These are phyloP conservation scores for Bryum argenteum DNA, from an alignment of 225 moss, liverwort and hornwort species.

Conservation along the genomic window DNA sequence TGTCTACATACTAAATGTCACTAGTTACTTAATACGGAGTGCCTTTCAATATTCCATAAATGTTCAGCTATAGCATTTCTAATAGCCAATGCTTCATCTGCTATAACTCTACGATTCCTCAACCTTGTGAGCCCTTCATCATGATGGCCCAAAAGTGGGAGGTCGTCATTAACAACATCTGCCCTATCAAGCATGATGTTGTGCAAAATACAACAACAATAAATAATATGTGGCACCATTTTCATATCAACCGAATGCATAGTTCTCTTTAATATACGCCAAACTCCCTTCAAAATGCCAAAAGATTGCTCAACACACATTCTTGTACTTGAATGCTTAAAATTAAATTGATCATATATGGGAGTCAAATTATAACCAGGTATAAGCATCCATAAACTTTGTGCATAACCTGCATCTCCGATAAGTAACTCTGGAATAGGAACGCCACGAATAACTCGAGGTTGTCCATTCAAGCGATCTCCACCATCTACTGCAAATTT, in stretches of 20 bases:
- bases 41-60: no score
- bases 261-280: neutral
- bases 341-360: slow-evolving; percentile 3
- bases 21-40: no score
- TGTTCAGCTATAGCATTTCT: no score
- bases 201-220: neutral
- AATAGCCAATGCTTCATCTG: no score
- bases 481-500: no score
- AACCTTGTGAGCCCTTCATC: no score
- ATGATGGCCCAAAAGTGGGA: no score
- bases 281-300: neutral
- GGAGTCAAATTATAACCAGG: neutral
- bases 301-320: no score
- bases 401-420: no score
- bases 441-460: neutral
- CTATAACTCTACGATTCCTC: no score
- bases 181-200: neutral
- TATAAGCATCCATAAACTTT: neutral
- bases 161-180: neutral
- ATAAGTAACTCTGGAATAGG: neutral
- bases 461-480: neutral
- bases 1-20: no score
- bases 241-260: neutral
- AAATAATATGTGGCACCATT: no score
- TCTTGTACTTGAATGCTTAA: neutral